These are phyloP conservation scores for Barnettozyma botsteinii DNA, from an alignment of 805 yeast species.

Conservation along the genomic window DNA sequence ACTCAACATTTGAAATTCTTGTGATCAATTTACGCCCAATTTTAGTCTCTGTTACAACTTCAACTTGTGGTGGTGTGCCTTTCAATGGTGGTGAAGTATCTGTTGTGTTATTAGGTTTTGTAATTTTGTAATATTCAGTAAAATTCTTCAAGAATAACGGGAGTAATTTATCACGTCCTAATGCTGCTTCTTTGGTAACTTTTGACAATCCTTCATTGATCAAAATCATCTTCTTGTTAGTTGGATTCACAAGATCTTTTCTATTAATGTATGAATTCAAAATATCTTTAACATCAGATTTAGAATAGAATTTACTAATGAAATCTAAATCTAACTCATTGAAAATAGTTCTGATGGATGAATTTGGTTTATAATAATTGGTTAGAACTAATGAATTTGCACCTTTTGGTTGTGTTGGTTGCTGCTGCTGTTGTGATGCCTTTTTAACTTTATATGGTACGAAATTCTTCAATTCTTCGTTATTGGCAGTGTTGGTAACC, in stretches of 20 bases:
- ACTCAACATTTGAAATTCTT: constrained; percentile 61
- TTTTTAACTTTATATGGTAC: constrained; percentile 48
- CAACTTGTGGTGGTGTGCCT: constrained; percentile 65
- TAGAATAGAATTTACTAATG: constrained; percentile 39
- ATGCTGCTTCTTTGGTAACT: constrained; percentile 31
- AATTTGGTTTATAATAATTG: constrained; percentile 56
- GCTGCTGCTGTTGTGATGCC: constrained; percentile 13
- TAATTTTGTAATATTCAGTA: constrained; percentile 44
- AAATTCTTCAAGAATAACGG: constrained; percentile 41
- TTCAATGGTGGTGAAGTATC: constrained; percentile 38
- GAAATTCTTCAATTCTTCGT: constrained; percentile 49
- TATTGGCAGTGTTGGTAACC: constrained; percentile 39
- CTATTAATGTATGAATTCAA: constrained; percentile 51
- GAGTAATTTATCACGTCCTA: constrained; percentile 32
- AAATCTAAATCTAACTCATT: constrained; percentile 34
- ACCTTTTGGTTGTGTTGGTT: constrained; percentile 3
- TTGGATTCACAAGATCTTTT: constrained; percentile 44
- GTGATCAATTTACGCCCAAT: constrained; percentile 82
- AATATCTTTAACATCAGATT: constrained; percentile 47
- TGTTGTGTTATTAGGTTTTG: constrained; percentile 27
- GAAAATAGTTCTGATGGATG: constrained; percentile 41
- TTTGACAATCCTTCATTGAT: constrained; percentile 50
- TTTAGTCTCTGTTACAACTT: constrained; percentile 64
- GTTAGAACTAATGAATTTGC: constrained; percentile 35
- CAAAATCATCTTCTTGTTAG: constrained; percentile 47